Evolutionary conservation across 768 basidiomycete species (phyloP), one percentile per base, ranked within the genome.

Genomic region (Pleurotus tuber-regium): DNA sequence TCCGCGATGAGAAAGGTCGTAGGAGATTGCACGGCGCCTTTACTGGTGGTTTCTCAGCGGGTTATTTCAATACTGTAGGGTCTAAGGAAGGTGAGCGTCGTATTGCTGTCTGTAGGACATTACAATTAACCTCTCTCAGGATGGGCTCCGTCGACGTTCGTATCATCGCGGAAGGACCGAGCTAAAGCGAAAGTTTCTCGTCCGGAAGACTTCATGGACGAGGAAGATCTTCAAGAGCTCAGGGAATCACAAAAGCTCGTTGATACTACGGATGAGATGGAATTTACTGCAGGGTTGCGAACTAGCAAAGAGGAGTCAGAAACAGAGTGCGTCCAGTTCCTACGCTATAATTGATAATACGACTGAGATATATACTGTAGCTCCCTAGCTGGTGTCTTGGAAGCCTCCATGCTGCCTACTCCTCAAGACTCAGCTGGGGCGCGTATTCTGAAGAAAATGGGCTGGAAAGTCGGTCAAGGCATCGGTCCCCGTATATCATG

Each of bases 131-230:
- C 24, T 53, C 6, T 18, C 24, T n/a, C 58, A 97, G 95, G 96
- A 84, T 99, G 95, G 94, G 67, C 92, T 6, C 97, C 97, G 0
- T 80, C 88, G 28, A 90, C 91, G 2, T 99, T 98, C 67, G 84
- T 90, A 11, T 98, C 96, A 0, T 97, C 95, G 5, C 80, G 94
- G 26, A 68, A 64, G 24, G 87, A 90, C 38, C 82, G 94, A 42
- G 82, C 82, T 40, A 86, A 86, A 64, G 67, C 79, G 58, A 76
- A 80, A 59, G 70, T 68, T 2, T 69, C 76, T n/a, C 77, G 78
- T 26, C 87, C 92, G 0, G 92, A 96, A 67, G 93, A 97, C 64
- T 98, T 92, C 64, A 98, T 99, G 97, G 97, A 99, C 70, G 97
- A 98, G 36, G 97, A 99, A 69, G 97, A 98, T 65, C 72, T 98